Percentiles rank a stretch among this genome's conserved stretches.
Evolutionary conservation across 2,329 filamentous ascomycete genomes (phyloP).

Genomic region (Didymella pinodella): DNA sequence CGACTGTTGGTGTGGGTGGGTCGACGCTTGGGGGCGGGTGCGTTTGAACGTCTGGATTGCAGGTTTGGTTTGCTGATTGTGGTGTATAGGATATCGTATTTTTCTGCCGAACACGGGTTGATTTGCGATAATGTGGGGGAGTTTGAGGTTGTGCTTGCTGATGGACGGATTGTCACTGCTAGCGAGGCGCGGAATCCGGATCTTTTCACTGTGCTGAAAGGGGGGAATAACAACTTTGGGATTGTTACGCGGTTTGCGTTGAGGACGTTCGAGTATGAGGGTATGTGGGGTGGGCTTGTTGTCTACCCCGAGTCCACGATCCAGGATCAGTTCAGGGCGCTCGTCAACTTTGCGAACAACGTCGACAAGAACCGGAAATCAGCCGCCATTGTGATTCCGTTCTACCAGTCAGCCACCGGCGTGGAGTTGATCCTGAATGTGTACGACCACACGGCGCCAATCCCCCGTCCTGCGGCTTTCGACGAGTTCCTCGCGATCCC

Average conservation of each 20-base stretch:
- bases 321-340: conserved; percentile 33
- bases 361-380: conserved; percentile 30
- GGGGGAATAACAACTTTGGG: conserved; percentile 48
- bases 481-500: conserved; percentile 36
- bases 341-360: conserved; percentile 32
- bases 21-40: conserved; percentile 36
- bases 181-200: conserved; percentile 33
- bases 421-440: conserved; percentile 29
- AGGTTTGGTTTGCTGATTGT: not conserved
- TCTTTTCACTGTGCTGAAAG: conserved; percentile 44
- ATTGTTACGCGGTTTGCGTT: conserved; percentile 44
- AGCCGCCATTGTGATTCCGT: conserved; percentile 31
- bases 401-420: conserved; percentile 26
- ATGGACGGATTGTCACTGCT: conserved; percentile 39
- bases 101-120: conserved; percentile 37
- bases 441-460: conserved; percentile 35
- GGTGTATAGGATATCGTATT: conserved; percentile 35
- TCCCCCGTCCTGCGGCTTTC: conserved; percentile 28
- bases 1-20: conserved; percentile 38
- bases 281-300: conserved; percentile 49
- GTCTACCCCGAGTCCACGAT: conserved; percentile 28
- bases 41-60: not conserved
- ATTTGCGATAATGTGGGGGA: conserved; percentile 45
- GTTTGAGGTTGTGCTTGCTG: conserved; percentile 46
- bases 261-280: conserved; percentile 32